Evolutionary conservation across 1,284 basidiomycete genomes (phyloP).

Genomic region (Ustilago loliicola): DNA sequence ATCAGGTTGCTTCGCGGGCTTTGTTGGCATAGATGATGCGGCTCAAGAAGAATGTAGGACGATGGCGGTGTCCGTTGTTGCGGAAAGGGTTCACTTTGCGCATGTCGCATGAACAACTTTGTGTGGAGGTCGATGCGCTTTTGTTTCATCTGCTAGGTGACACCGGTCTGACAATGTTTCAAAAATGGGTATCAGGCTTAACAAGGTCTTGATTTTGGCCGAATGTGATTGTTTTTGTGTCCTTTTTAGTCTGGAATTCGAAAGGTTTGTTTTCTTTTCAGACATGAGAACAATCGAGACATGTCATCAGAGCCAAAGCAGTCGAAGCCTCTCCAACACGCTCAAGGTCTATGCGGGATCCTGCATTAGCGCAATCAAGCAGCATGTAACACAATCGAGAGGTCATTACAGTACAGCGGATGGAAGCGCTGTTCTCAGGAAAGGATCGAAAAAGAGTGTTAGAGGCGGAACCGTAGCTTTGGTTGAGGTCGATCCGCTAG

Average conservation of each 20-base stretch:
- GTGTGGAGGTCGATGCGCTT: not conserved
- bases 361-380: too few relatives aligned
- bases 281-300: not conserved
- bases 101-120: not conserved
- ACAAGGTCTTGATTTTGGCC: not conserved
- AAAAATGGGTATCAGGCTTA: not conserved
- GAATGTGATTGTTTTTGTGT: not conserved
- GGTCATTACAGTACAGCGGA: too few relatives aligned
- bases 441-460: not conserved
- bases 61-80: not conserved
- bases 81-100: not conserved
- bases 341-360: too few relatives aligned
- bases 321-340: not conserved
- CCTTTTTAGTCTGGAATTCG: not conserved
- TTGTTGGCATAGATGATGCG: not conserved
- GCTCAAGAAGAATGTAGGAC: not conserved
- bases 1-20: not conserved
- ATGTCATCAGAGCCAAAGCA: not conserved
- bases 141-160: not conserved
- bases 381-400: too few relatives aligned
- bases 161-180: not conserved
- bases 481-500: not conserved
- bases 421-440: not conserved
- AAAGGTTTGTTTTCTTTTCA: too few relatives aligned
- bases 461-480: not conserved